Base-by-base conservation (phyloP, 352 stramenopile species). In the Halophytophthora polymorphica region DNA sequence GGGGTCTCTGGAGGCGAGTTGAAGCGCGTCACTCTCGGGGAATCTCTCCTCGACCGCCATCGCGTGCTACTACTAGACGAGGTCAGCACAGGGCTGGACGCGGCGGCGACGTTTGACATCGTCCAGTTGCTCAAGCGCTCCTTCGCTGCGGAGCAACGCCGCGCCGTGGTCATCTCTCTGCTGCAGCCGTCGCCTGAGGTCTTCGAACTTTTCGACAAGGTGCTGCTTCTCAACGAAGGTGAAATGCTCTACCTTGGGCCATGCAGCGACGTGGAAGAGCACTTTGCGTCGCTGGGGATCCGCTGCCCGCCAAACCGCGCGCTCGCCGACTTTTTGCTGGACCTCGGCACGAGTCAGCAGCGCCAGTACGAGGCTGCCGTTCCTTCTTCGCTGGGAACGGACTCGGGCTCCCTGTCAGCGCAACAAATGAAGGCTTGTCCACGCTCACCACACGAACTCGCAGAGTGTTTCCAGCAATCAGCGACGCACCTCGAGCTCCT, bases 11-110 rank as follows among this genome's bases (percentile, higher is more conserved):
- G 89, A 22, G 87, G 89, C n/a, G 89, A 97, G 64, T 82, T 77
- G 44, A 96, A 96, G 68, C 70, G 89, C 14, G 74, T 92, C 13
- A 95, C 89, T 33, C 82, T 89, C 49, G 83, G 67, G 19, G 85
- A 86, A 45, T 86, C 95, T 49, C 48, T 93, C 23, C 64, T 96
- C 11, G 92, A 80, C 5, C 57, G 81, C 39, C 86, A 86, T 28
- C 56, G 58, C 2, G 71, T 93, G 19, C 49, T 89, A 10, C 28
- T 96, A 1, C 69, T 96, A 38, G 66, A 75, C 48, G 61, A 72
- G 52, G 69, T 69, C 49, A 72, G 51, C 28, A 75, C 61, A 5
- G 66, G 61, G 2, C 34, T 75, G 33, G 66, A 72, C 35, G 53
- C 40, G 0, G 66, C 66, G 1, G 65, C 65, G 5, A 71, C 65